A percentile compares a stretch with the other conserved stretches of the same genome.
Evolutionary conservation across 1,284 basidiomycete genomes (phyloP).

Genomic region (Ganoderma leucocontextum): DNA sequence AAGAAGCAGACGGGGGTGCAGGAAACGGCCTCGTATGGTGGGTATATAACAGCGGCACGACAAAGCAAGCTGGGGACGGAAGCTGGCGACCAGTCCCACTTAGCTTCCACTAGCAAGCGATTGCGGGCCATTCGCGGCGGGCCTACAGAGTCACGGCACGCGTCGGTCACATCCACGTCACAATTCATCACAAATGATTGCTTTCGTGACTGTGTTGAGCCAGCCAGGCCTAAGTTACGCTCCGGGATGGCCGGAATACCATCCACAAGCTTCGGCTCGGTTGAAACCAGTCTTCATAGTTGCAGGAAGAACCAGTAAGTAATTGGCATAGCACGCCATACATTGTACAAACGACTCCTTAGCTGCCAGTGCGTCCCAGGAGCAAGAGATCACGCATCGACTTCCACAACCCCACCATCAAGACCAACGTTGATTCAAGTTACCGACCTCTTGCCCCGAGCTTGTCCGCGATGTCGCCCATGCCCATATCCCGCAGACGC

Average conservation of each 20-base stretch:
- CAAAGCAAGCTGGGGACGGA: background rate
- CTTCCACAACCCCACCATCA: background rate
- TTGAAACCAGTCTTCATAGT: too few species aligned
- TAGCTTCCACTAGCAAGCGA: too few species aligned
- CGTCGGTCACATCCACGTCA: background rate
- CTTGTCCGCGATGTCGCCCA: slow-evolving; percentile 26
- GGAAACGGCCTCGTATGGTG: background rate
- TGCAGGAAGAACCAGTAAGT: too few species aligned
- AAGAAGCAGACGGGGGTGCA: background rate
- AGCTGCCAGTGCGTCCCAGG: too few species aligned
- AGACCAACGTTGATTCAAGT: background rate
- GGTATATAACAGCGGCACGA: background rate
- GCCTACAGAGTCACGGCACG: too few species aligned
- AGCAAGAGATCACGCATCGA: too few species aligned
- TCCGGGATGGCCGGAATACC: too few species aligned
- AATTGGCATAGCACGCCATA: too few species aligned
- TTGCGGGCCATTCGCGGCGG: too few species aligned
- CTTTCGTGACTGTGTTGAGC: background rate
- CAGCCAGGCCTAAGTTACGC: background rate
- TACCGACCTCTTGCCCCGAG: slow-evolving; percentile 10
- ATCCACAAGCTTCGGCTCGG: too few species aligned
- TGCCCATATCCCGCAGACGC: slow-evolving; percentile 17
- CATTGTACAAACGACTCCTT: too few species aligned
- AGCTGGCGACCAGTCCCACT: background rate
- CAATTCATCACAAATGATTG: background rate